A percentile compares a stretch with the other conserved stretches of the same genome.
Evolutionary conservation across 2,329 filamentous ascomycete genomes (phyloP).

Genomic region (Fusarium sp.): DNA sequence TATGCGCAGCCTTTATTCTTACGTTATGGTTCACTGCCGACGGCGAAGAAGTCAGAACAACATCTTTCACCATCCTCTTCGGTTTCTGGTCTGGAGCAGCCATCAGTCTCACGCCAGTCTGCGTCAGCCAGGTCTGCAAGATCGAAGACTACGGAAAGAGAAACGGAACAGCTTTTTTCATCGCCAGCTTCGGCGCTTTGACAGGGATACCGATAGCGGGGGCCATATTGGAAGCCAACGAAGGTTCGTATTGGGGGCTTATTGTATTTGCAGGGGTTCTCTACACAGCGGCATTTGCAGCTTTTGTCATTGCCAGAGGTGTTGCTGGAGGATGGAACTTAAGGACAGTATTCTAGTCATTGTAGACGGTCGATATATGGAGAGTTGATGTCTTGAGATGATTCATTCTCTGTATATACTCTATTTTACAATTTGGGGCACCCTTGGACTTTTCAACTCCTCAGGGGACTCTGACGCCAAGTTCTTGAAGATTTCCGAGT

Average conservation of each 20-base stretch:
- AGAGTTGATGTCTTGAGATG: neutral
- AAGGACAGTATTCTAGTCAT: conserved; percentile 12
- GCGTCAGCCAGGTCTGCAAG: conserved; percentile 76
- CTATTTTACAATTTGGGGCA: neutral
- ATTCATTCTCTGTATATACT: neutral
- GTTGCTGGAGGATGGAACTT: conserved; percentile 17
- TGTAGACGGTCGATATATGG: neutral
- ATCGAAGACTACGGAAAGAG: conserved; percentile 77
- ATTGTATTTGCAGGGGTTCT: conserved; percentile 21
- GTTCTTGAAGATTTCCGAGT: neutral
- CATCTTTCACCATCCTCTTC: conserved; percentile 73
- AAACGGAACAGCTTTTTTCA: conserved; percentile 76
- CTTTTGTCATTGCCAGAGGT: conserved; percentile 11
- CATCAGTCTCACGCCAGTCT: conserved; percentile 78
- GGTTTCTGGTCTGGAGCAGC: conserved; percentile 79
- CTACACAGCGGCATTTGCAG: conserved; percentile 10
- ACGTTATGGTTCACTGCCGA: conserved; percentile 70
- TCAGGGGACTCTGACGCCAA: neutral
- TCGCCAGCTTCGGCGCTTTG: conserved; percentile 71
- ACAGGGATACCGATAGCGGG: conserved; percentile 71
- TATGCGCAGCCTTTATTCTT: conserved; percentile 59
- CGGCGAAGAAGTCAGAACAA: conserved; percentile 58
- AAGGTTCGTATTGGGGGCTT: conserved; percentile 13
- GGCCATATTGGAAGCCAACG: conserved; percentile 36
- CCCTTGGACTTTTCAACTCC: neutral